Conservation (phyloP, 306 rosid species). For the Malus fusca region DNA sequence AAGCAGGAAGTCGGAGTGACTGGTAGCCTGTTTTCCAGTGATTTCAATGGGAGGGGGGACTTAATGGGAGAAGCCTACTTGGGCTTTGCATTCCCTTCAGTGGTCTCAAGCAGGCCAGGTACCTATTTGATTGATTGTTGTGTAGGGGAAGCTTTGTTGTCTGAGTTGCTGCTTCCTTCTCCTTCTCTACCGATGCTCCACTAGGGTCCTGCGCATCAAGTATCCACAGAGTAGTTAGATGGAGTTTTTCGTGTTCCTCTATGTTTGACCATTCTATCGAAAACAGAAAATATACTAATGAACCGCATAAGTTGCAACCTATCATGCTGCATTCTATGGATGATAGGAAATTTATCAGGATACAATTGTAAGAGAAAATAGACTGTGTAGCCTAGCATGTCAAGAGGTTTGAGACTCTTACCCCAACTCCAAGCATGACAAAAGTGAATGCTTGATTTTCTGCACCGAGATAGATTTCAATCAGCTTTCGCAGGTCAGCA, state of each 20-base stretch:
- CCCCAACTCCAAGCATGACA: slow-evolving; percentile 8
- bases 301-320: neutral
- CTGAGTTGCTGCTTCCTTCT: slow-evolving; percentile 11
- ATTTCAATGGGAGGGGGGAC: slow-evolving; percentile 21
- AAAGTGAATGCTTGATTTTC: slow-evolving; percentile 17
- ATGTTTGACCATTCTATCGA: neutral
- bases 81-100: slow-evolving; percentile 18
- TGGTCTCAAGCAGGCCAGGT: slow-evolving; percentile 15
- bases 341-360: too few species aligned
- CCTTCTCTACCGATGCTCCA: slow-evolving; percentile 3
- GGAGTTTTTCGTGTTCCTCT: neutral
- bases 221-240: neutral
- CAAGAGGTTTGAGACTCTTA: neutral
- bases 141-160: slow-evolving; percentile 4
- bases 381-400: neutral
- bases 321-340: too few species aligned
- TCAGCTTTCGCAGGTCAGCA: slow-evolving; percentile 14
- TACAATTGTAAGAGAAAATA: too few species aligned
- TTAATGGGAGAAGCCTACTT: slow-evolving; percentile 8
- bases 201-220: slow-evolving; percentile 6
- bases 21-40: slow-evolving; percentile 29
- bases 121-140: neutral
- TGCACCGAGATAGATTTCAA: slow-evolving; percentile 11
- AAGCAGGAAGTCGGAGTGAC: slow-evolving; percentile 22
- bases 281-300: neutral